Percentiles rank a stretch among this genome's conserved stretches.
Evolutionary conservation across 2,329 filamentous ascomycete species (phyloP).

Genomic region (Knoxdaviesia proteae): DNA sequence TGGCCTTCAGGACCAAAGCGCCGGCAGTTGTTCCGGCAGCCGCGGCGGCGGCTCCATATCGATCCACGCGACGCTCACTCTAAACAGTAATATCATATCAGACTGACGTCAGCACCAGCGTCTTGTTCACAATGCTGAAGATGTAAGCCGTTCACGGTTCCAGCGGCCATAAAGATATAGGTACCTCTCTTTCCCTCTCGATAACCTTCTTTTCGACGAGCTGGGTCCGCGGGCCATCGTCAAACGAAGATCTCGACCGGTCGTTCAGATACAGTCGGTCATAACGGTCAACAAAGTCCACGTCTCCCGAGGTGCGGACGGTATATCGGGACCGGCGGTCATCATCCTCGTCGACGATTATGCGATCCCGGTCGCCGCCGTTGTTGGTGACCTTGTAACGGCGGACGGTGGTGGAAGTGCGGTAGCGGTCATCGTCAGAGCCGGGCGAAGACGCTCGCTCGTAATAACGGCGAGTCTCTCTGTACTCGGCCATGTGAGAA

Average conservation of each 20-base stretch:
- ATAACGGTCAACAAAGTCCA: slow-evolving; percentile 10
- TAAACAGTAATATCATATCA: slow-evolving; percentile 31
- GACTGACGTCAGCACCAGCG: slow-evolving; percentile 37
- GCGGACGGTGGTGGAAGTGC: slow-evolving; percentile 22
- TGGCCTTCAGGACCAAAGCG: no score
- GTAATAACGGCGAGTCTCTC: slow-evolving; percentile 13
- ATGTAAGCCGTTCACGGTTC: slow-evolving; percentile 24
- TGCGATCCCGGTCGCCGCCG: slow-evolving; percentile 18
- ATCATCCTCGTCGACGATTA: slow-evolving; percentile 21
- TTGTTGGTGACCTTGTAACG: slow-evolving; percentile 28
- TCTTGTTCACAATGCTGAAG: slow-evolving; percentile 34
- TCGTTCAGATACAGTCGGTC: slow-evolving; percentile 15
- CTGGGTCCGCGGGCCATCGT: slow-evolving; percentile 7
- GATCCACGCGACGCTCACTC: slow-evolving; percentile 16
- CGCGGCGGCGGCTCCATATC: slow-evolving; percentile 8
- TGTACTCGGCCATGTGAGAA: slow-evolving; percentile 6
- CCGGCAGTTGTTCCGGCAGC: no score
- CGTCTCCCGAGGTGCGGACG: slow-evolving; percentile 14
- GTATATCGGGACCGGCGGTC: slow-evolving; percentile 23
- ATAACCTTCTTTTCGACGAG: no score
- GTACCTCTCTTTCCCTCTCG: no score
- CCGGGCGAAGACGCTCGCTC: slow-evolving; percentile 9
- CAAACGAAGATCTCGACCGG: slow-evolving; percentile 29
- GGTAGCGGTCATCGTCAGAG: slow-evolving; percentile 24
- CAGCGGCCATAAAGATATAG: slow-evolving; percentile 21